Evolutionary conservation across 495 filamentous ascomycete species (phyloP).

Genomic region (Ramalina intermedia): DNA sequence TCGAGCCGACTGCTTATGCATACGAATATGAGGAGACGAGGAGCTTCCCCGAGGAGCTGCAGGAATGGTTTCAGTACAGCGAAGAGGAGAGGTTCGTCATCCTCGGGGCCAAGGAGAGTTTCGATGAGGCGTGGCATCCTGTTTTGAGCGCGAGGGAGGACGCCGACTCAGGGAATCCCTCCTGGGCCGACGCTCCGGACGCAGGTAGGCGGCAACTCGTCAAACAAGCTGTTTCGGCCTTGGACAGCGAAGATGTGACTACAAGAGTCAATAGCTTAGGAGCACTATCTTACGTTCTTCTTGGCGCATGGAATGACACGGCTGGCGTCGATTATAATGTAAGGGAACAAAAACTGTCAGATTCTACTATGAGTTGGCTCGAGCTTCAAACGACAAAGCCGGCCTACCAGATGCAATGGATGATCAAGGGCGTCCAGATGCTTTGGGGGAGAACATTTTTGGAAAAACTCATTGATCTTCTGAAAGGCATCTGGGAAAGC

Average conservation of each 20-base stretch:
- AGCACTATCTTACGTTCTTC: conserved; percentile 57
- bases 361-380: conserved; percentile 14
- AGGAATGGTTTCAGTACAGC: conserved; percentile 90
- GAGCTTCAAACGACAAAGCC: conserved; percentile 34
- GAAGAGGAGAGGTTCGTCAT: conserved; percentile 61
- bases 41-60: conserved; percentile 69
- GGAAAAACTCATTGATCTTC: conserved; percentile 40
- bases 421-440: conserved; percentile 46
- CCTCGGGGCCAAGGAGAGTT: conserved; percentile 53
- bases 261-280: conserved; percentile 52
- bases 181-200: conserved; percentile 38
- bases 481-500: conserved; percentile 45
- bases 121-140: conserved; percentile 47
- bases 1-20: conserved; percentile 77
- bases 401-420: conserved; percentile 51
- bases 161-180: conserved; percentile 18
- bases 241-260: conserved; percentile 35
- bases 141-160: conserved; percentile 31
- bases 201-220: conserved; percentile 32
- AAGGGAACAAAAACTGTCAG: conserved; percentile 11
- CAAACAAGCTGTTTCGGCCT: conserved; percentile 22
- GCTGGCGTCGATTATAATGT: conserved; percentile 33
- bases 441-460: conserved; percentile 47
- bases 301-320: conserved; percentile 67
- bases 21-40: conserved; percentile 80